A percentile compares a stretch with the other conserved stretches of the same genome.
phyloP scores from a whole-genome alignment of 2,329 filamentous ascomycete genomes.

The Nigrograna mackinnonii region DNA sequence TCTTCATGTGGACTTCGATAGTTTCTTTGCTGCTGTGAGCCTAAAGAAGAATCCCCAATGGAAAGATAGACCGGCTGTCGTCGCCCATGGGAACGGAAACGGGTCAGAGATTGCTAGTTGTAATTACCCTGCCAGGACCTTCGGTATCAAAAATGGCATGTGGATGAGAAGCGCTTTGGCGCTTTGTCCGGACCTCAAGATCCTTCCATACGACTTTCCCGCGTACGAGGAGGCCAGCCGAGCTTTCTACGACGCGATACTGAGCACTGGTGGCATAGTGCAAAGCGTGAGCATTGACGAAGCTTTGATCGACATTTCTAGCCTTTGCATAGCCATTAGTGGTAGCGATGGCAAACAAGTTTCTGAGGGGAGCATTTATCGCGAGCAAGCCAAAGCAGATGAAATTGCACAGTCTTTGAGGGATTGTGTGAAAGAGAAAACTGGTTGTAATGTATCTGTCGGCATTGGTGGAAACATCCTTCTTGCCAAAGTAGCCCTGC shows the following conservation, averaged over 20 bases:
- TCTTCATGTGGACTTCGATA: slow-evolving; percentile 96
- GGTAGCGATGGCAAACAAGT: slow-evolving; percentile 68
- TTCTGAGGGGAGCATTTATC: slow-evolving; percentile 70
- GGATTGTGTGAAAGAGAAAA: slow-evolving; percentile 70
- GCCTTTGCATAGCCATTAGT: slow-evolving; percentile 66
- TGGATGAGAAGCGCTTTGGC: slow-evolving; percentile 95
- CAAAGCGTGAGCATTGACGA: slow-evolving; percentile 98
- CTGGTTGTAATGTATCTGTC: slow-evolving; percentile 86
- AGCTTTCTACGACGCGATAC: slow-evolving; percentile 82
- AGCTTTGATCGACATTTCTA: slow-evolving; percentile 82
- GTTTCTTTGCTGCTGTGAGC: slow-evolving; percentile 96
- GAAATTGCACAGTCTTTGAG: slow-evolving; percentile 71
- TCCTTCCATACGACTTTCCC: slow-evolving; percentile 94
- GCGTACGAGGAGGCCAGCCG: slow-evolving; percentile 91
- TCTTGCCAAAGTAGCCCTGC: slow-evolving; percentile 85
- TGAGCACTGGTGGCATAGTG: slow-evolving; percentile 78
- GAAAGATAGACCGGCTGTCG: slow-evolving; percentile 77
- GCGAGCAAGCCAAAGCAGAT: slow-evolving; percentile 79
- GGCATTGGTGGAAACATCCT: slow-evolving; percentile 91
- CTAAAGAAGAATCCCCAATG: slow-evolving; percentile 76
- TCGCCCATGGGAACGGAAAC: slow-evolving; percentile 83
- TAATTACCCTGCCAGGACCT: slow-evolving; percentile 87
- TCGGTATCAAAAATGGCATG: slow-evolving; percentile 96
- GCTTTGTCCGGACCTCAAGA: slow-evolving; percentile 81
- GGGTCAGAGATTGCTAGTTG: slow-evolving; percentile 97